These are phyloP conservation scores for Suillus hirtellus DNA, from an alignment of 768 basidiomycete species.

Conservation along the genomic window DNA sequence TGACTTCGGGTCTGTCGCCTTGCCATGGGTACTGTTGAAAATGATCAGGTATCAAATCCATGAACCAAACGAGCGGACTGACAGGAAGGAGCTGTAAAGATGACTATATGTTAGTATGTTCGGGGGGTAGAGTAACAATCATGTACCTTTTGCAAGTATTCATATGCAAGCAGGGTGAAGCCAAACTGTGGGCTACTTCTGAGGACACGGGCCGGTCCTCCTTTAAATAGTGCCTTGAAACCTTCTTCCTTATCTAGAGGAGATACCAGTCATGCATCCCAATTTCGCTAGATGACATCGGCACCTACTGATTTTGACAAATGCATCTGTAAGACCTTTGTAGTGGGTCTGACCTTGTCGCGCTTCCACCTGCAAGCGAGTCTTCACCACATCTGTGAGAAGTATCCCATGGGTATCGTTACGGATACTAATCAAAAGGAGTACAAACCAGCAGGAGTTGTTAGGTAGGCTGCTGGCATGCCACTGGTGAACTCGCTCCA, in stretches of 20 bases:
- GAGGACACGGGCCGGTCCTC: conserved; percentile 83
- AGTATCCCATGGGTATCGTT: conserved; percentile 18
- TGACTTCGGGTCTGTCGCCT: conserved; percentile 62
- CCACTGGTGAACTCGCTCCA: conserved; percentile 56
- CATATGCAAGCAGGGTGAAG: conserved; percentile 84
- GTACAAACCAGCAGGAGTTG: conserved; percentile 79
- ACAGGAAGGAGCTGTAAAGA: conserved; percentile 34
- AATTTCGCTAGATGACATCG: conserved; percentile 1
- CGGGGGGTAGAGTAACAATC: conserved; percentile 15
- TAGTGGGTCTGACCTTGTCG: conserved; percentile 89
- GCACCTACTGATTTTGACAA: conserved; percentile 82
- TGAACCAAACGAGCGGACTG: conserved; percentile 17
- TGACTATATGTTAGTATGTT: conserved; percentile 1
- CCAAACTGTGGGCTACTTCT: conserved; percentile 94
- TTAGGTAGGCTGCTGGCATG: conserved; percentile 96
- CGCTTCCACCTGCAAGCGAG: conserved; percentile 91
- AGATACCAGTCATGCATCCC: conserved; percentile 16
- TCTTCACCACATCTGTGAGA: conserved; percentile 90
- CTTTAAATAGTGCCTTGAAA: conserved; percentile 87
- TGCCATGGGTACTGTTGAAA: conserved; percentile 76
- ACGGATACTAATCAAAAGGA: conserved; percentile 8
- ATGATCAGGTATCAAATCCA: neutral
- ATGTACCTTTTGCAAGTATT: conserved; percentile 65
- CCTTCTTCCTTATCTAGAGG: conserved; percentile 81
- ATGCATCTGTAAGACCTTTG: conserved; percentile 87